Evolutionary conservation across 2,329 filamentous ascomycete genomes (phyloP).

Genomic region (Rutstroemia sp.): DNA sequence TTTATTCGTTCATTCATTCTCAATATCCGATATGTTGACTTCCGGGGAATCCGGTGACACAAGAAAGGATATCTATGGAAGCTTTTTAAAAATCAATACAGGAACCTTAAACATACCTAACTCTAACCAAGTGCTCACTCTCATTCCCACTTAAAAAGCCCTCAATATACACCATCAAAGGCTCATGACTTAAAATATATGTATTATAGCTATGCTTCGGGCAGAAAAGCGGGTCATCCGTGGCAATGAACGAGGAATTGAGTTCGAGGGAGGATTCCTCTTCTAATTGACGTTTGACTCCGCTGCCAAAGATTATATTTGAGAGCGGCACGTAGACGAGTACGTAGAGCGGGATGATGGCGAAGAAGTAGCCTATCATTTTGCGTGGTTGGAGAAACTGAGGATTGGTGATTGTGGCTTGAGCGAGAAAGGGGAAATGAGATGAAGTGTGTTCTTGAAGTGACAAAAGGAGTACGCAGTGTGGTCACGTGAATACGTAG

Average conservation of each 20-base stretch:
- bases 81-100: not conserved
- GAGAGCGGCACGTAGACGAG: constrained; percentile 25
- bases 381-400: not conserved
- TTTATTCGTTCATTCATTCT: not conserved
- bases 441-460: not conserved
- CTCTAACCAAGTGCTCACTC: constrained; percentile 40
- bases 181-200: constrained; percentile 44
- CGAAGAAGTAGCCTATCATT: constrained; percentile 26
- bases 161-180: constrained; percentile 52
- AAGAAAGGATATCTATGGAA: not conserved
- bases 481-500: not conserved
- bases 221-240: constrained; percentile 24
- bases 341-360: constrained; percentile 25
- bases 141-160: constrained; percentile 43
- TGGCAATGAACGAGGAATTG: constrained; percentile 27
- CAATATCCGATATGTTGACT: not conserved
- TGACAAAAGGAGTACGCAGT: no score
- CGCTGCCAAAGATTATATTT: constrained; percentile 15
- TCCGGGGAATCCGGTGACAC: not conserved
- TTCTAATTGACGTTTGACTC: constrained; percentile 7
- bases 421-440: not conserved
- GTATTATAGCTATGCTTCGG: constrained; percentile 27
- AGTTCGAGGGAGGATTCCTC: constrained; percentile 9
- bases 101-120: constrained; percentile 37
- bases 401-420: not conserved